phyloP scores from a whole-genome alignment of 805 yeast genomes.

The Schizosaccharomyces cryophilus region DNA sequence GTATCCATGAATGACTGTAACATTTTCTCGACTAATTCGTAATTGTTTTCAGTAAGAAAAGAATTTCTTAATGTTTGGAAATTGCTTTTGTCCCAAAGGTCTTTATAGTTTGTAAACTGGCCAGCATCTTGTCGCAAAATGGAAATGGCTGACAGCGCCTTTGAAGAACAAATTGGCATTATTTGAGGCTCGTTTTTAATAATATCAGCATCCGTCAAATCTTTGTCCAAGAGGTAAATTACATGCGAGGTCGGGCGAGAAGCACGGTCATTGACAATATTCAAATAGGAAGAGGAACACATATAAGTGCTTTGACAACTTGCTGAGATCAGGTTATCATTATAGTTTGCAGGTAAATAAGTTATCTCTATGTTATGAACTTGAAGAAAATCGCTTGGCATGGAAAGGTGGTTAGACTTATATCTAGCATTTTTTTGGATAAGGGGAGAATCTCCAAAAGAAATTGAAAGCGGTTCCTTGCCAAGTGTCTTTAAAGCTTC shows the following conservation, averaged over 20 bases:
- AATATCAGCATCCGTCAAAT: background rate
- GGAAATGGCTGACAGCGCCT: background rate
- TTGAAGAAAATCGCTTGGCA: background rate
- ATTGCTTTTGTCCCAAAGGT: background rate
- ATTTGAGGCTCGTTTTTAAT: background rate
- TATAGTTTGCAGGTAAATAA: background rate
- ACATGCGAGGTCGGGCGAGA: no score
- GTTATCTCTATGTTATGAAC: background rate
- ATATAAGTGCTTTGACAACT: background rate
- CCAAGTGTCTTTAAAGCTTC: background rate
- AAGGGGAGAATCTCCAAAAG: background rate
- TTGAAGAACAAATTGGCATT: background rate
- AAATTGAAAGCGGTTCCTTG: background rate
- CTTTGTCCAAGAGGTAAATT: no score
- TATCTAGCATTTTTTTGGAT: background rate
- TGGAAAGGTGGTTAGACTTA: background rate
- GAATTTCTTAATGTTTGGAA: background rate
- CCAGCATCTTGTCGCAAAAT: background rate
- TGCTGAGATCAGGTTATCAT: background rate
- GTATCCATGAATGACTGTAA: background rate
- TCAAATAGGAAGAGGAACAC: background rate
- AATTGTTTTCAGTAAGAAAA: background rate
- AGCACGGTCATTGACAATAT: background rate
- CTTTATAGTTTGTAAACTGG: background rate
- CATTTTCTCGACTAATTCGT: background rate